Conservation (phyloP, 805 yeast genomes). For the Candida corydali region DNA sequence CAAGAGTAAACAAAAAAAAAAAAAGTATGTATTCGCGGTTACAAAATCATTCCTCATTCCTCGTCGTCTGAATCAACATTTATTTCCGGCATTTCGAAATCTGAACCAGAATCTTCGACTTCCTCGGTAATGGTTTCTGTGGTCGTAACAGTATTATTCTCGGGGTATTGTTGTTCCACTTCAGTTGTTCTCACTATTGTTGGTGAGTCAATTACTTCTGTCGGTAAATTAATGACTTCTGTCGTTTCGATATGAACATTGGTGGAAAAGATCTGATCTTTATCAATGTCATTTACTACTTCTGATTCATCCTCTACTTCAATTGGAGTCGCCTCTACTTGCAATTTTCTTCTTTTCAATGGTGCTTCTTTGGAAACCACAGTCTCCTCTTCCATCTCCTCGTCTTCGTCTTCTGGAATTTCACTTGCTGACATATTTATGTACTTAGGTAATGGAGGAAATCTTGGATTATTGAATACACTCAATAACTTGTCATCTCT, state of each 20-base stretch:
- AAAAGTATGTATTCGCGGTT: neutral
- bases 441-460: constrained; percentile 48
- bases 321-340: neutral
- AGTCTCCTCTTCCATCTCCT: constrained; percentile 34
- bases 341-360: constrained; percentile 16
- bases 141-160: constrained; percentile 1
- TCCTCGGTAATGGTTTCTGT: neutral
- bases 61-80: constrained; percentile 43
- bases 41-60: constrained; percentile 13
- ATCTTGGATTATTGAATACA: constrained; percentile 68
- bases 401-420: constrained; percentile 31
- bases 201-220: constrained; percentile 2
- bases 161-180: constrained; percentile 1
- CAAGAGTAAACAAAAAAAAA: neutral
- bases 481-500: constrained; percentile 50
- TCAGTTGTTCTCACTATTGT: neutral
- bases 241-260: constrained; percentile 8
- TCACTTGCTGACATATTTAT: constrained; percentile 13
- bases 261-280: constrained; percentile 3
- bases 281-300: neutral
- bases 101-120: constrained; percentile 33
- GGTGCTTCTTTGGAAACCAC: constrained; percentile 24
- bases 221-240: constrained; percentile 9
- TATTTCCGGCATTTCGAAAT: constrained; percentile 49
- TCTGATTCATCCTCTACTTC: neutral